Conservation (phyloP, 164 flowering plant genomes). For the Kingdonia uniflora region DNA sequence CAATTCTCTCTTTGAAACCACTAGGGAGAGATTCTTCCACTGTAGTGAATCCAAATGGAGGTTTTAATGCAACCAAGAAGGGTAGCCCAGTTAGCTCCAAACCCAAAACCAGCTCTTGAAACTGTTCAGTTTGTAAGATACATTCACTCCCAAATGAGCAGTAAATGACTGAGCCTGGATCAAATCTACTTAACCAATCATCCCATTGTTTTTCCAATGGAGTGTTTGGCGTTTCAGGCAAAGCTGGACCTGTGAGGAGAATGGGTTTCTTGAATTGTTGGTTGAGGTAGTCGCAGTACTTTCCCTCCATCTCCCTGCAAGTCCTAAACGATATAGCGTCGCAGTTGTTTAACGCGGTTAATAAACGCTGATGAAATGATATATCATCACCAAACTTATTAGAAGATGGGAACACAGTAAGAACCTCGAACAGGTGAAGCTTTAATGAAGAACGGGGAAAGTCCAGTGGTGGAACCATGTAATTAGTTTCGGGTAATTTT, state of each 20-base stretch:
- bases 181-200: constrained; percentile 10
- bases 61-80: constrained; percentile 10
- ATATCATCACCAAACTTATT: constrained; percentile 2
- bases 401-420: background rate
- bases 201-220: constrained; percentile 9
- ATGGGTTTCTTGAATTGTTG: constrained; percentile 11
- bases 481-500: no score
- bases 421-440: no score
- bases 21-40: constrained; percentile 9
- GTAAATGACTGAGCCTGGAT: constrained; percentile 8
- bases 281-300: constrained; percentile 9
- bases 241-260: constrained; percentile 9
- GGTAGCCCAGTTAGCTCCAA: constrained; percentile 12
- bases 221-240: background rate
- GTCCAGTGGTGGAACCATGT: no score
- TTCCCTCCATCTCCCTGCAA: constrained; percentile 14
- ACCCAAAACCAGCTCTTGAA: constrained; percentile 13
- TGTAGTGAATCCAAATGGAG: background rate
- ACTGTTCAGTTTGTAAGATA: constrained; percentile 3
- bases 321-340: constrained; percentile 4
- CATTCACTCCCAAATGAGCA: constrained; percentile 17
- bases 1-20: constrained; percentile 13
- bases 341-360: background rate
- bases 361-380: background rate
- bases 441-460: no score